Evolutionary conservation across 2,329 filamentous ascomycete genomes (phyloP), one percentile per base, ranked within the genome.

Genomic region (Colletotrichum limetticola): DNA sequence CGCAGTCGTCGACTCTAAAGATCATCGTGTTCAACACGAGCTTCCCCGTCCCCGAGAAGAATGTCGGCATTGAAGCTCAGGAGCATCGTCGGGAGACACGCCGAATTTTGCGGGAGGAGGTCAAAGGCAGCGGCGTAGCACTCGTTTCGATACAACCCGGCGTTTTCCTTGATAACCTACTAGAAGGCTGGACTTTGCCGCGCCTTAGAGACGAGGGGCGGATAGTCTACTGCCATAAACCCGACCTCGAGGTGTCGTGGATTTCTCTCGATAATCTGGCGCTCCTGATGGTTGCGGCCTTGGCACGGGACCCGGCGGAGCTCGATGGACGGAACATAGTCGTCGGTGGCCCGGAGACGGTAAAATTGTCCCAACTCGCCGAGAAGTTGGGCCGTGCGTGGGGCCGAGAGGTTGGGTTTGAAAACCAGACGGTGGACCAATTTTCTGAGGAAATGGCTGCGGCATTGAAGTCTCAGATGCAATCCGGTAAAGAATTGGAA

Each of bases 1-100:
- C 88, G 2, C 87, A 86, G 0, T 86, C 89, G 60, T 90, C 91
- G 22, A 92, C 81, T 0, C 73, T 79, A 28, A 77, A 74, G n/a
- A 52, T 78, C 28, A 57, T 75, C 14, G 70, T 78, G 9, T 78
- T 78, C 74, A 78, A 78, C 74, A 77, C 76, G 5, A 79, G 78
- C 74, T 78, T 79, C 73, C 76, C 78, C 1, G 75, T 79, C 0
- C 77, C 79, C 1, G 76, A 77, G 62, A 68, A 68, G 58, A 70
- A 76, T 8, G 72, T 72, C 24, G 73, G 70, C 35, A 76, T 78
- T 59, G 72, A 76, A 28, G 76, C 77, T 1, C 78, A 78, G 65
- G 78, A 79, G 5, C 86, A 77, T 72, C 75, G 78, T 4, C 73
- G 76, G n/a, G 74, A 76, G 56, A 83, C 83, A 75, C 77, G 79